Evolutionary conservation across 1,284 basidiomycete genomes (phyloP).

Genomic region (Leccinum pseudoinsigne): DNA sequence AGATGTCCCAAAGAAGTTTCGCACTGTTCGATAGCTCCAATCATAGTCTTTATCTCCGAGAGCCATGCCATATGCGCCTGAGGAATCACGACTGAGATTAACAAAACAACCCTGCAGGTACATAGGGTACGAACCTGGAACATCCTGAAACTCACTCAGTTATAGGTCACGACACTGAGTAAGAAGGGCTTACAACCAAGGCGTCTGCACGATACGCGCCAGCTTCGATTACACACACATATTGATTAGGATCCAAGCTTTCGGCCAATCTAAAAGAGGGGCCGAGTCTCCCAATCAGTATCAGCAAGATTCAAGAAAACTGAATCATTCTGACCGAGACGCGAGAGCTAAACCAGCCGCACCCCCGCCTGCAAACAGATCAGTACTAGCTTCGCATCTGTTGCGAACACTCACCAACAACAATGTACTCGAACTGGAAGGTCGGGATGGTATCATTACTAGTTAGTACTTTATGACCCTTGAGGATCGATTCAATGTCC

Average conservation of each 20-base stretch:
- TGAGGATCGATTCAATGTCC: slow-evolving; percentile 6
- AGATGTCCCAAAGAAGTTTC: neutral
- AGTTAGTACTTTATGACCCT: neutral
- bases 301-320: neutral
- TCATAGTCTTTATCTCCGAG: slow-evolving; percentile 16
- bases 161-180: neutral
- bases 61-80: slow-evolving; percentile 13
- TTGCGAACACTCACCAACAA: slow-evolving; percentile 13
- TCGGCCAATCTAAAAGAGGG: slow-evolving; percentile 16
- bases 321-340: slow-evolving; percentile 11
- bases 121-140: slow-evolving; percentile 16
- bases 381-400: neutral
- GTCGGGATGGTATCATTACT: neutral
- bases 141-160: slow-evolving; percentile 11
- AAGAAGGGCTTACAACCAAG: slow-evolving; percentile 12
- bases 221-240: slow-evolving; percentile 26
- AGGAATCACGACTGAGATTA: neutral
- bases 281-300: neutral
- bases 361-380: slow-evolving; percentile 17
- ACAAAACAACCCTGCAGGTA: neutral
- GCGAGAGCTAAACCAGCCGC: slow-evolving; percentile 21
- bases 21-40: slow-evolving; percentile 20
- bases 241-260: slow-evolving; percentile 13
- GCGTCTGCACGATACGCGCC: slow-evolving; percentile 13
- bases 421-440: slow-evolving; percentile 18